Percentiles rank a stretch among this genome's conserved stretches.
Conservation (phyloP, 306 rosid species). For the Albizia julibrissin region DNA sequence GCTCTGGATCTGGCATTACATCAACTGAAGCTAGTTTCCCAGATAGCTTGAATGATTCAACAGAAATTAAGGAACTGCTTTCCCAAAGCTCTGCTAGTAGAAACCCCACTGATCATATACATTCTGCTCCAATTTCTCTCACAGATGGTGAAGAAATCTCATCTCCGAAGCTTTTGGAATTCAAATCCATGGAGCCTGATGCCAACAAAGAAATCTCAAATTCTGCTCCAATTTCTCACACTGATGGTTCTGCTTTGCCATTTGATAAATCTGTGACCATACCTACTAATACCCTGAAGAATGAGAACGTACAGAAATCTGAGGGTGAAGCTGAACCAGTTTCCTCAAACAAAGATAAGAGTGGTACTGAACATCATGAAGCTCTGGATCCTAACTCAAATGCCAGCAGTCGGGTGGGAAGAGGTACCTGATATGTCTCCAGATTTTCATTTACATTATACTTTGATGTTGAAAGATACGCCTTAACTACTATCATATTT, state of each 20-base stretch:
- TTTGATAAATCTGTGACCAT: conserved; percentile 45
- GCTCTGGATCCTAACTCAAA: conserved; percentile 47
- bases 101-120: conserved; percentile 37
- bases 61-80: conserved; percentile 55
- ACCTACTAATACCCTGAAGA: conserved; percentile 38
- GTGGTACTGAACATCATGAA: conserved; percentile 56
- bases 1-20: conserved; percentile 64
- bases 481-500: not conserved
- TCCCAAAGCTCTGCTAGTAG: conserved; percentile 47
- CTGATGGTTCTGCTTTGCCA: conserved; percentile 29
- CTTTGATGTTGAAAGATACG: not conserved
- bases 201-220: conserved; percentile 8
- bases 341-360: conserved; percentile 55
- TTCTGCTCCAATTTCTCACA: not conserved
- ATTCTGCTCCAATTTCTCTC: conserved; percentile 45
- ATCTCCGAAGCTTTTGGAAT: conserved; percentile 44
- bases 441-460: not conserved
- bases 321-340: conserved; percentile 50
- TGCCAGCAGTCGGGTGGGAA: conserved; percentile 59
- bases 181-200: conserved; percentile 43
- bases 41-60: conserved; percentile 60
- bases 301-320: conserved; percentile 42
- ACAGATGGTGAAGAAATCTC: conserved; percentile 43
- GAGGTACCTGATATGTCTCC: conserved; percentile 52
- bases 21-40: conserved; percentile 61